Conservation (phyloP, 257 asterid genomes). For the Echites panduratus region DNA sequence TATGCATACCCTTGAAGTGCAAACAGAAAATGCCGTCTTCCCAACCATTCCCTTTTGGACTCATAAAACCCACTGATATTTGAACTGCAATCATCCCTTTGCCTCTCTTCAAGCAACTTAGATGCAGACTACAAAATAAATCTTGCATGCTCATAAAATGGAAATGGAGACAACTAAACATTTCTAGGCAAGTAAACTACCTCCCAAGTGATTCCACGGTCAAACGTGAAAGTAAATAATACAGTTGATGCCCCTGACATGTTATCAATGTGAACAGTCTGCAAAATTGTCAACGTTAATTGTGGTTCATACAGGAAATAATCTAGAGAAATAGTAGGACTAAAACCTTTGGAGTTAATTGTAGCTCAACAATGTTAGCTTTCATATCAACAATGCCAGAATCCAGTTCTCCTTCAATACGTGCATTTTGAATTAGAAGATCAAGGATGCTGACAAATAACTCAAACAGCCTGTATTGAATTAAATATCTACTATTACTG, state of each 20-base stretch:
- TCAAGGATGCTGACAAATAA: constrained; percentile 81
- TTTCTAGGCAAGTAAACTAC: constrained; percentile 30
- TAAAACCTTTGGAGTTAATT: constrained; percentile 77
- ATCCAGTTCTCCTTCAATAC: constrained; percentile 85
- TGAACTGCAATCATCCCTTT: constrained; percentile 60
- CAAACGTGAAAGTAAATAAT: constrained; percentile 78
- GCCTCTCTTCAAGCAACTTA: constrained; percentile 72
- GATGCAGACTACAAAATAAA: constrained; percentile 63
- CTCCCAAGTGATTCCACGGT: constrained; percentile 96
- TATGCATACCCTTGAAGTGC: constrained; percentile 70
- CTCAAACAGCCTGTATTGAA: constrained; percentile 82
- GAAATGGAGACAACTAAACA: constrained; percentile 7
- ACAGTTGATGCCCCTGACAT: constrained; percentile 93
- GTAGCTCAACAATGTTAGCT: constrained; percentile 70
- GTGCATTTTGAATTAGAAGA: constrained; percentile 67
- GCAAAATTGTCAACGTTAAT: constrained; percentile 35
- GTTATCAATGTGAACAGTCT: constrained; percentile 90
- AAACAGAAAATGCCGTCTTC: constrained; percentile 73
- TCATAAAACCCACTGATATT: constrained; percentile 70
- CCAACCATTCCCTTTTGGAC: constrained; percentile 98
- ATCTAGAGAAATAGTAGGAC: constrained; percentile 21
- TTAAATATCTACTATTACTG: constrained; percentile 25
- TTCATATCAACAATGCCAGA: constrained; percentile 90
- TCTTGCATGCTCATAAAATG: constrained; percentile 2
- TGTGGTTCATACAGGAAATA: constrained; percentile 21